phyloP scores from a whole-genome alignment of 768 basidiomycete genomes.

The Sporobolomyces pararoseus region DNA sequence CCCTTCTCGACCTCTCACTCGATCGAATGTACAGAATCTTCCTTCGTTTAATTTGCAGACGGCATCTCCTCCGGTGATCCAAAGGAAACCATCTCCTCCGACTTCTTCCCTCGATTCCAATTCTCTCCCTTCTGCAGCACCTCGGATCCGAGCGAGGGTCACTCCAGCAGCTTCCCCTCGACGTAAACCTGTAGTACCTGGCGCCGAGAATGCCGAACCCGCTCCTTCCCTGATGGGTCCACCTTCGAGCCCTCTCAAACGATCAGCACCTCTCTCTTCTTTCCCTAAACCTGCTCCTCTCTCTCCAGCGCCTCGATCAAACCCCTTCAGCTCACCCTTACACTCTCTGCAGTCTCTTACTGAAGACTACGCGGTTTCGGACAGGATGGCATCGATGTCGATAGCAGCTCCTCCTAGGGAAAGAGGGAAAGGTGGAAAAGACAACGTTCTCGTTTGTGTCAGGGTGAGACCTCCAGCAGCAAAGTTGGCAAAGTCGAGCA shows the following conservation, averaged over 20 bases:
- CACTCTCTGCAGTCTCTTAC: not conserved
- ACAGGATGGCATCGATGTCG: not conserved
- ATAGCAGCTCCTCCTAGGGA: not conserved
- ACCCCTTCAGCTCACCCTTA: conserved; percentile 8
- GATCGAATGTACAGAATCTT: conserved; percentile 8
- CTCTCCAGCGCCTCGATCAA: not conserved
- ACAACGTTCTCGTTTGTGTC: conserved; percentile 44
- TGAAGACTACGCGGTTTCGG: not conserved
- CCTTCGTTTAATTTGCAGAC: not conserved
- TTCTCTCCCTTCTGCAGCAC: conserved; percentile 22
- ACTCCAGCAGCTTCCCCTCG: conserved; percentile 40
- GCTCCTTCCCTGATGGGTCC: conserved; percentile 23
- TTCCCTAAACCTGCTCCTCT: conserved; percentile 11
- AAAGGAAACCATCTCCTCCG: conserved; percentile 3
- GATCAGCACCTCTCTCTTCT: conserved; percentile 1
- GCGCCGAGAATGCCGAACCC: conserved; percentile 43
- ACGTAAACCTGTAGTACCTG: conserved; percentile 36
- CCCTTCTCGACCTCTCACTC: conserved; percentile 3
- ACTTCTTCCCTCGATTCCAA: conserved; percentile 2
- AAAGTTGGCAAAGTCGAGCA: conserved; percentile 9
- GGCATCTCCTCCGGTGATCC: not conserved
- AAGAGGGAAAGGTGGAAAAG: conserved; percentile 24
- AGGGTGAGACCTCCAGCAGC: conserved; percentile 41
- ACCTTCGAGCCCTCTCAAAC: conserved; percentile 14
- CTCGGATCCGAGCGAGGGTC: conserved; percentile 41